Conservation (phyloP, 768 basidiomycete genomes). For the Pulveroboletus sp. region DNA sequence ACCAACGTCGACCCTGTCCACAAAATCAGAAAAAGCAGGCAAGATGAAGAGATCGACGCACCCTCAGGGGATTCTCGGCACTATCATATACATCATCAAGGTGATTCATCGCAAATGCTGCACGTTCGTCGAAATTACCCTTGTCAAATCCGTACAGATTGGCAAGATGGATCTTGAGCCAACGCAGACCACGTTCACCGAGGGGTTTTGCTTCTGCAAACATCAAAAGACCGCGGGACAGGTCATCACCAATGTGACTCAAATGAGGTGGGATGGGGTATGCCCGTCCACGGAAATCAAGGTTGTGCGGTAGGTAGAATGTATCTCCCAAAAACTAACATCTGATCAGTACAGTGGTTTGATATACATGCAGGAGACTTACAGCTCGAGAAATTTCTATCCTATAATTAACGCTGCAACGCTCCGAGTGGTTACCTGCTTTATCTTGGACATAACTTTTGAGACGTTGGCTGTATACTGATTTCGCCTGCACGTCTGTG, state of each 20-base stretch:
- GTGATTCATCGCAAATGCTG: constrained; percentile 64
- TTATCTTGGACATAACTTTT: constrained; percentile 53
- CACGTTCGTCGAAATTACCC: constrained; percentile 91
- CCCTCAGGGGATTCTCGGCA: constrained; percentile 73
- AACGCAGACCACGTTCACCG: constrained; percentile 78
- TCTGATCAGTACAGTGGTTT: not conserved
- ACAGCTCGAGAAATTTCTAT: constrained; percentile 93
- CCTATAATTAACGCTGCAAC: constrained; percentile 94
- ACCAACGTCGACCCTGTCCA: constrained; percentile 73
- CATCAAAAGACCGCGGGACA: constrained; percentile 78
- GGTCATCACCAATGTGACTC: constrained; percentile 92
- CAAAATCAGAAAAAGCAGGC: constrained; percentile 2
- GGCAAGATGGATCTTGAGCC: constrained; percentile 94
- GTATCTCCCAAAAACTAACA: constrained; percentile 76
- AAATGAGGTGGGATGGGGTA: constrained; percentile 96
- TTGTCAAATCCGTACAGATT: constrained; percentile 95
- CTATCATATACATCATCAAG: constrained; percentile 78
- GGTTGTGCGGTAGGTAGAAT: constrained; percentile 91
- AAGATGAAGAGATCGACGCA: constrained; percentile 30
- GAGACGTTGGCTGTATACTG: constrained; percentile 51
- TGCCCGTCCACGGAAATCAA: constrained; percentile 96
- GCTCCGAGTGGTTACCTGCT: constrained; percentile 82
- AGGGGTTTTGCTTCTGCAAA: constrained; percentile 80
- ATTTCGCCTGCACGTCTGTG: constrained; percentile 50
- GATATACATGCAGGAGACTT: constrained; percentile 27